A percentile compares a stretch with the other conserved stretches of the same genome.
Evolutionary conservation across 345 rosid species (phyloP).

Genomic region (Zanthoxylum bungeanum): DNA sequence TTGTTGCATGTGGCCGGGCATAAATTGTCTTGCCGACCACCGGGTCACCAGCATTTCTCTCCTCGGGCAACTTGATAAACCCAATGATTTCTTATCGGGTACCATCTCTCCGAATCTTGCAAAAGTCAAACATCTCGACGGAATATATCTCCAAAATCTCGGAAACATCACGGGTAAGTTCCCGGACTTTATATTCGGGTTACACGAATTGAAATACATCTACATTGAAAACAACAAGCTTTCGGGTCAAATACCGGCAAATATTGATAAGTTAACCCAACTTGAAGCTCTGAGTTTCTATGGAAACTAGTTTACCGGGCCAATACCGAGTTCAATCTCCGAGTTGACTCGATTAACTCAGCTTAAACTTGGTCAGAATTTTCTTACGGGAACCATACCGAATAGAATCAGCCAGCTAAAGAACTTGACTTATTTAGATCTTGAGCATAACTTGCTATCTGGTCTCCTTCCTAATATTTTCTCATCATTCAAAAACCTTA

Average conservation of each 20-base stretch:
- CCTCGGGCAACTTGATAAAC: constrained; percentile 27
- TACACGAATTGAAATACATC: constrained; percentile 47
- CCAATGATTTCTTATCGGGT: constrained; percentile 50
- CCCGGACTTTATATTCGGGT: constrained; percentile 46
- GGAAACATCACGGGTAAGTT: constrained; percentile 59
- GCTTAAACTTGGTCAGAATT: constrained; percentile 49
- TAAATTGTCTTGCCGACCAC: constrained; percentile 33
- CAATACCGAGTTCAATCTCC: constrained; percentile 56
- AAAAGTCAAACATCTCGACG: constrained; percentile 45
- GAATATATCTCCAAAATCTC: constrained; percentile 44
- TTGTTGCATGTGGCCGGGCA: constrained; percentile 61
- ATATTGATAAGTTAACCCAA: constrained; percentile 42
- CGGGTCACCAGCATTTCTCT: constrained; percentile 49
- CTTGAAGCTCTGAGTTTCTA: constrained; percentile 37
- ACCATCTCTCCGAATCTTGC: constrained; percentile 53
- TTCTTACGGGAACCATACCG: constrained; percentile 55
- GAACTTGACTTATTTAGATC: constrained; percentile 27
- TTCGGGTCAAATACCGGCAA: constrained; percentile 53
- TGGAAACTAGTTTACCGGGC: constrained; percentile 62
- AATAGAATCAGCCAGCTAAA: constrained; percentile 39
- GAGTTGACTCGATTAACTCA: constrained; percentile 40
- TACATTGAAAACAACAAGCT: constrained; percentile 64
- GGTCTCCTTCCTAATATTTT: constrained; percentile 58
- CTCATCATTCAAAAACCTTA: constrained; percentile 43
- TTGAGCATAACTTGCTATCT: constrained; percentile 47